Conservation (phyloP, 345 rosid species). For the Arabis hirsuta region DNA sequence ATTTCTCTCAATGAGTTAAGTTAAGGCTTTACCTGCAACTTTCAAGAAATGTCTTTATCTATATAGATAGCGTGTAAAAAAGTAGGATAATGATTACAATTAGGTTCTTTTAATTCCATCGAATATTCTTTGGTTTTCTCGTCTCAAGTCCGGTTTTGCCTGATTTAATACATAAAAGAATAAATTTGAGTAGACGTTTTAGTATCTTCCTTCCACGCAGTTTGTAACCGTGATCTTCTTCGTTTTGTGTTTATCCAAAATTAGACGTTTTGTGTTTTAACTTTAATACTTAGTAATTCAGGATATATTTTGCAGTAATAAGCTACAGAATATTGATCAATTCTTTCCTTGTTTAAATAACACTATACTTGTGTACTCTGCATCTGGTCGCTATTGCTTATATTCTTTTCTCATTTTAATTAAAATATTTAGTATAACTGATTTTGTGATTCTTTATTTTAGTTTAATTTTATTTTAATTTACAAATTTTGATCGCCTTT, state of each 20-base stretch:
- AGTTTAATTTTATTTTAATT: not conserved
- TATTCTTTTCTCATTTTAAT: not conserved
- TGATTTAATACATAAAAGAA: not conserved
- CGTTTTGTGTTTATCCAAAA: not conserved
- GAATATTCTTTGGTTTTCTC: conserved; percentile 10
- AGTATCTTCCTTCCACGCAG: not conserved
- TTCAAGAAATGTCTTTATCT: conserved; percentile 6
- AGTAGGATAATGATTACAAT: conserved; percentile 1
- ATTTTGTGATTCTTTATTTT: not conserved
- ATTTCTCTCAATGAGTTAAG: not conserved
- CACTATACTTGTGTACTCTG: conserved; percentile 4
- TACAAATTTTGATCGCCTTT: too few relatives aligned
- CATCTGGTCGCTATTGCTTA: conserved; percentile 19
- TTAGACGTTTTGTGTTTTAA: too few relatives aligned
- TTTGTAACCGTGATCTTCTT: conserved; percentile 15
- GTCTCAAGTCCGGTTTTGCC: conserved; percentile 10
- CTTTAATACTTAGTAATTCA: too few relatives aligned
- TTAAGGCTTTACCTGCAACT: conserved; percentile 4
- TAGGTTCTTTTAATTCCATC: not conserved
- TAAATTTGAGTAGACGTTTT: not conserved
- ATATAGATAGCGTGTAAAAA: not conserved
- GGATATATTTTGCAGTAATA: not conserved
- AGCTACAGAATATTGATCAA: not conserved
- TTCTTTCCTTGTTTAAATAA: not conserved
- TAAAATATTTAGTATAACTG: not conserved